Evolutionary conservation across 1,284 basidiomycete species (phyloP).

Genomic region (Agaricales sp.): DNA sequence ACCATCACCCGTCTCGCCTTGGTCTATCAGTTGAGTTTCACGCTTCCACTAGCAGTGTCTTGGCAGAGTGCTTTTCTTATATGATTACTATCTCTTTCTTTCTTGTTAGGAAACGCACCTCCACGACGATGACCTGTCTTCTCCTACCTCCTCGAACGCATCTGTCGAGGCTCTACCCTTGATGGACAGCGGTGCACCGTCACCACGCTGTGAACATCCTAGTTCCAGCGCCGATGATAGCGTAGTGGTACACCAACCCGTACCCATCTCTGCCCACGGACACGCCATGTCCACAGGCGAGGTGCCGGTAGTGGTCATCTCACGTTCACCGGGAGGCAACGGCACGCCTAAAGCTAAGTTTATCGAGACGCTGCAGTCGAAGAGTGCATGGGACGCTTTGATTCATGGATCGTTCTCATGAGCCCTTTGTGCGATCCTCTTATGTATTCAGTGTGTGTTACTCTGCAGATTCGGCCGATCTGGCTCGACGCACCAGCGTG

Average conservation of each 20-base stretch:
- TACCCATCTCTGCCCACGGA: not conserved
- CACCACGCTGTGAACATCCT: not conserved
- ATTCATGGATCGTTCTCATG: constrained; percentile 22
- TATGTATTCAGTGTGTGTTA: too few relatives aligned
- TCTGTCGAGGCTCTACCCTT: not conserved
- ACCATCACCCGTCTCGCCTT: constrained; percentile 12
- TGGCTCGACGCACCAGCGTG: too few relatives aligned
- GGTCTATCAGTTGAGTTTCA: constrained; percentile 6
- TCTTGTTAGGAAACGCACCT: not conserved
- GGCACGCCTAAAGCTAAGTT: constrained; percentile 30
- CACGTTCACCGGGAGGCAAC: constrained; percentile 9
- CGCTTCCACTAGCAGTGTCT: not conserved
- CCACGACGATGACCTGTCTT: not conserved
- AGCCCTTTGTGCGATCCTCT: too few relatives aligned
- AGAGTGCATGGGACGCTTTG: constrained; percentile 41
- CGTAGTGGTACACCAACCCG: not conserved
- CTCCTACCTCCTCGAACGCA: not conserved
- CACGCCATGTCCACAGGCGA: not conserved
- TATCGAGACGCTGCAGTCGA: constrained; percentile 33
- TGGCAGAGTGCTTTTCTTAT: not conserved
- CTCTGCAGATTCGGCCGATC: too few relatives aligned
- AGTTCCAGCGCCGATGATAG: not conserved
- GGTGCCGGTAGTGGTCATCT: not conserved
- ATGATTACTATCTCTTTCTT: not conserved
- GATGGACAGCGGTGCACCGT: not conserved